Conservation (phyloP, 345 rosid genomes). For the Firmiana major region DNA sequence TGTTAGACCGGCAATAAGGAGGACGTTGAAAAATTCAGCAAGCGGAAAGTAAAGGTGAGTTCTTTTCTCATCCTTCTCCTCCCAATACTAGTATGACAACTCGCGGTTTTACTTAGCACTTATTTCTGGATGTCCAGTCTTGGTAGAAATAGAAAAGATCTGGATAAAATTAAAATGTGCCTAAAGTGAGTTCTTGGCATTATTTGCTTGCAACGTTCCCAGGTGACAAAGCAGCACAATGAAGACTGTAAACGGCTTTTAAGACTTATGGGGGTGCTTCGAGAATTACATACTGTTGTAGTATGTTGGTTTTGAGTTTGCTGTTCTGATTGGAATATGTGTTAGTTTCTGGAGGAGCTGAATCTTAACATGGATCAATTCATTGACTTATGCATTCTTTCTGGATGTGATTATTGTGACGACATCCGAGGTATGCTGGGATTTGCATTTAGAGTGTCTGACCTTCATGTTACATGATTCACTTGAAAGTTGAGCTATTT, state of each 20-base stretch:
- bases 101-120: neutral
- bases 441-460: too few species aligned
- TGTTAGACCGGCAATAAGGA: slow-evolving; percentile 72
- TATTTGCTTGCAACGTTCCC: slow-evolving; percentile 7
- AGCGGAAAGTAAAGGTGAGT: slow-evolving; percentile 81
- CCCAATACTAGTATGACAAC: neutral
- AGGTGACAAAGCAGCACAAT: slow-evolving; percentile 90
- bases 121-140: neutral
- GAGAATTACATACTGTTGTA: too few species aligned
- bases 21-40: slow-evolving; percentile 91
- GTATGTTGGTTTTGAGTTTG: too few species aligned
- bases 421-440: too few species aligned
- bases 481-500: too few species aligned
- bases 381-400: too few species aligned
- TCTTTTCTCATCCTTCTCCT: neutral
- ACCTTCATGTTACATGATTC: too few species aligned
- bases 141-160: neutral
- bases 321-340: too few species aligned
- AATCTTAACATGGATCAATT: too few species aligned
- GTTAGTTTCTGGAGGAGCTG: too few species aligned
- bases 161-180: neutral
- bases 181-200: too few species aligned
- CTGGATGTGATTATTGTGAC: too few species aligned
- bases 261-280: slow-evolving; percentile 77
- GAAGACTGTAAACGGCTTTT: slow-evolving; percentile 87